phyloP scores from a whole-genome alignment of 257 asterid genomes.

The Fraxinus anomala region DNA sequence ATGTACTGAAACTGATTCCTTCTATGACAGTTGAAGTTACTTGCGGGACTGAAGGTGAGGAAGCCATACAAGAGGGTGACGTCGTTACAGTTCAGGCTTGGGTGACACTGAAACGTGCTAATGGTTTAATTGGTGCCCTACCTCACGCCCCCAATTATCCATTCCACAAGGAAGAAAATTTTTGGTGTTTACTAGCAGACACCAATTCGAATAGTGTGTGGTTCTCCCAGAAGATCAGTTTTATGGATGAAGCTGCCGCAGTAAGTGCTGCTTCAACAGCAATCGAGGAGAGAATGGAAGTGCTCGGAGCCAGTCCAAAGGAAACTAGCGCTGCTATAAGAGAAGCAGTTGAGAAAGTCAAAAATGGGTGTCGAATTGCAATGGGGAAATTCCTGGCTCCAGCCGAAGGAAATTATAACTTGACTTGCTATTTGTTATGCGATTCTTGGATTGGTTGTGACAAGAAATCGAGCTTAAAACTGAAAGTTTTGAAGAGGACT shows the following conservation, averaged over 20 bases:
- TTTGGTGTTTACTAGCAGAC: conserved; percentile 91
- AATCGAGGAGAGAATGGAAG: conserved; percentile 69
- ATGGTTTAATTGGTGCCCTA: conserved; percentile 63
- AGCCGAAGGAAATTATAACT: conserved; percentile 66
- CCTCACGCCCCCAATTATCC: conserved; percentile 93
- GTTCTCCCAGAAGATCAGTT: conserved; percentile 70
- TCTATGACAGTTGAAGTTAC: conserved; percentile 59
- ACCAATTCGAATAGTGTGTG: conserved; percentile 67
- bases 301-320: conserved; percentile 50
- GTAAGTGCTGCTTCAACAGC: conserved; percentile 64
- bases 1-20: conserved; percentile 77
- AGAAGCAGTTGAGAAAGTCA: conserved; percentile 66
- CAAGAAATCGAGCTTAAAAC: conserved; percentile 44
- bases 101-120: conserved; percentile 74
- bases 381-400: conserved; percentile 76
- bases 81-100: conserved; percentile 78
- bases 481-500: conserved; percentile 65
- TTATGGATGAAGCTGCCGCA: conserved; percentile 69
- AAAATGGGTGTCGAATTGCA: conserved; percentile 68
- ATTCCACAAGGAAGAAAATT: conserved; percentile 80
- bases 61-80: conserved; percentile 89
- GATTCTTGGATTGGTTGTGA: conserved; percentile 93
- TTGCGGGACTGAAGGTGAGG: conserved; percentile 93
- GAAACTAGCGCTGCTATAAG: conserved; percentile 62
- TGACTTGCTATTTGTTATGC: conserved; percentile 68